Percentiles rank a stretch among this genome's conserved stretches.
These are phyloP conservation scores for Auricularia heimuer DNA, from an alignment of 768 basidiomycete species.

Conservation along the genomic window DNA sequence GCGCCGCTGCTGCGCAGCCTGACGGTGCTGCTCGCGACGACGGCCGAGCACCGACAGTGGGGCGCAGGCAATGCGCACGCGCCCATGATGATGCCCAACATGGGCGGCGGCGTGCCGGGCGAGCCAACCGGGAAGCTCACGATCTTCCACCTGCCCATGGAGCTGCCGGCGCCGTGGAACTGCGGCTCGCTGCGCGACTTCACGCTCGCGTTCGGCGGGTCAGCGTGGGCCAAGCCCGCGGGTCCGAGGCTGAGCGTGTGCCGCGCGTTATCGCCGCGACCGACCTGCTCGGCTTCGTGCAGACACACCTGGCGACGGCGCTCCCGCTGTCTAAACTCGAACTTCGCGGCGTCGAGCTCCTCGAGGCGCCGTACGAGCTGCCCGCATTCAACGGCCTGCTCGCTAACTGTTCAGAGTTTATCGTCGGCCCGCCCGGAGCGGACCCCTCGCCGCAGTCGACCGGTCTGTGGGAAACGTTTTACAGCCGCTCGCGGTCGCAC, in stretches of 20 bases:
- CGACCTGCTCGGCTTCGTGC: background rate
- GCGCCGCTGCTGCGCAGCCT: background rate
- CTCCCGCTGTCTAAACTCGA: background rate
- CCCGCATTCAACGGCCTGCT: constrained; percentile 76
- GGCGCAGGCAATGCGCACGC: background rate
- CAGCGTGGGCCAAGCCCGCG: background rate
- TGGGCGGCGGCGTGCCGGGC: background rate
- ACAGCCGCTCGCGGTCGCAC: background rate
- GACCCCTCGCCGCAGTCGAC: background rate
- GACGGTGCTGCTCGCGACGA: background rate
- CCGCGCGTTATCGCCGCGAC: background rate
- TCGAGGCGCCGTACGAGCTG: constrained; percentile 43
- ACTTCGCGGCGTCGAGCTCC: background rate
- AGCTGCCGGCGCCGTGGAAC: background rate
- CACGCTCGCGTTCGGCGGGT: background rate
- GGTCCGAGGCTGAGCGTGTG: background rate
- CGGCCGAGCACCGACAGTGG: background rate
- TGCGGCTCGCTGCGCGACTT: background rate
- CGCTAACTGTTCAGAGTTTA: constrained; percentile 47
- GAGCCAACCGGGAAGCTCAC: background rate
- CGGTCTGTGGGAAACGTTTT: background rate
- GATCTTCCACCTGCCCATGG: background rate
- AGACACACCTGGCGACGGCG: background rate
- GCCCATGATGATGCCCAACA: background rate
- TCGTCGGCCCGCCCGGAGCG: background rate